Evolutionary conservation across 2,329 filamentous ascomycete genomes (phyloP).

Genomic region (Xylaria arbuscula): DNA sequence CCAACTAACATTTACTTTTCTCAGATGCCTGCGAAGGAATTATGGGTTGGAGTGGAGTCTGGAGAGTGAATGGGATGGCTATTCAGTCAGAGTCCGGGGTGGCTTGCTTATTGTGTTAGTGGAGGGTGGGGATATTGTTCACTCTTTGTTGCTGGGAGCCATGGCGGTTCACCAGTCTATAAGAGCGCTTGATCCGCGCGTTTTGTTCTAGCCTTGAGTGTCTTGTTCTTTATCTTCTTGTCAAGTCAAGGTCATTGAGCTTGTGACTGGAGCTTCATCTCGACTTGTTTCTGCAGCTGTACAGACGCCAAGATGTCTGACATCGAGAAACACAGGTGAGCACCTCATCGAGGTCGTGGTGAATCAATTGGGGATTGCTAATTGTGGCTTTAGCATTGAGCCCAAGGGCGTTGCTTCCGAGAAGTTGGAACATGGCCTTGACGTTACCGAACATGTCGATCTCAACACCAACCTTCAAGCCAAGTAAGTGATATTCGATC

Average conservation of each 20-base stretch:
- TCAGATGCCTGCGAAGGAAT: conserved; percentile 33
- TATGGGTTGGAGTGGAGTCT: conserved; percentile 28
- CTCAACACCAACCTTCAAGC: conserved; percentile 56
- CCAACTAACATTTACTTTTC: conserved; percentile 18
- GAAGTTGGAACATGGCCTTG: conserved; percentile 45
- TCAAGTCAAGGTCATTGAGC: conserved; percentile 10
- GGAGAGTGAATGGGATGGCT: conserved; percentile 26
- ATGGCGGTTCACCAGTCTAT: conserved; percentile 19
- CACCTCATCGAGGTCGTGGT: neutral
- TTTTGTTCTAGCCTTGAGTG: neutral
- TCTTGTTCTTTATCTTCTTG: conserved; percentile 13
- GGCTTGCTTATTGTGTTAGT: conserved; percentile 26
- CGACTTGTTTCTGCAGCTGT: conserved; percentile 17
- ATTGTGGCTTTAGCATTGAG: conserved; percentile 21
- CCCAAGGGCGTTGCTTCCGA: conserved; percentile 39
- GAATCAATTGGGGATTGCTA: neutral
- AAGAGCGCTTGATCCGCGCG: conserved; percentile 24
- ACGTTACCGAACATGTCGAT: conserved; percentile 51
- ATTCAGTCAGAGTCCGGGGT: conserved; percentile 32
- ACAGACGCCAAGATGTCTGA: conserved; percentile 33
- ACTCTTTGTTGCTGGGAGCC: conserved; percentile 8
- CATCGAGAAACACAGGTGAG: conserved; percentile 33
- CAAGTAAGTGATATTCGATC: conserved; percentile 50
- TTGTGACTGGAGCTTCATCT: conserved; percentile 9
- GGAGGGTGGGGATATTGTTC: conserved; percentile 20